Evolutionary conservation across 2,329 filamentous ascomycete species (phyloP).

Genomic region (Aureobasidium pullulans): DNA sequence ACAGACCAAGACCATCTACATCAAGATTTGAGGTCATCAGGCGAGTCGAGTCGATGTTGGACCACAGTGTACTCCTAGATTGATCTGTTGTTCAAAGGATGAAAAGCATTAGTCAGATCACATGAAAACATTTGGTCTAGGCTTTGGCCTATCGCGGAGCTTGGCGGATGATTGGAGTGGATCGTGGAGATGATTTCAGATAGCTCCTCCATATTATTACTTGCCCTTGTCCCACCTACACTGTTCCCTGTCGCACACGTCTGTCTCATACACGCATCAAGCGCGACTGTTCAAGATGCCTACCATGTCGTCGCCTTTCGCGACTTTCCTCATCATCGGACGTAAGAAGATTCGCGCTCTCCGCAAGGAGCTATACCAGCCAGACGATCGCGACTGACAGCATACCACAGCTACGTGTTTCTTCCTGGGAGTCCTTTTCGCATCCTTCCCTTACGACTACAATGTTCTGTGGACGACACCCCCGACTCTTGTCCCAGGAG

Average conservation of each 20-base stretch:
- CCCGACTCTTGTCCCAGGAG: slow-evolving; percentile 35
- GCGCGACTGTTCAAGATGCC: slow-evolving; percentile 14
- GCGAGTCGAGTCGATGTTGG: too few relatives aligned
- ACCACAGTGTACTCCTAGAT: too few relatives aligned
- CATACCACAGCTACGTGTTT: slow-evolving; percentile 62
- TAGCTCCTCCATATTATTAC: neutral
- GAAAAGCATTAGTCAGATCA: slow-evolving; percentile 14
- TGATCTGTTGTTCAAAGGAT: neutral
- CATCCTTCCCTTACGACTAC: slow-evolving; percentile 92
- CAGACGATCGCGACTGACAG: slow-evolving; percentile 2
- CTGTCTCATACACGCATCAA: neutral
- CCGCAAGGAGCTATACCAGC: neutral
- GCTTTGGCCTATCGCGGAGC: slow-evolving; percentile 7
- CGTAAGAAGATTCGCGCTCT: slow-evolving; percentile 54
- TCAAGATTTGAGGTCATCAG: slow-evolving; percentile 7
- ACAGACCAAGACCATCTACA: slow-evolving; percentile 31
- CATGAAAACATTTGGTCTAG: slow-evolving; percentile 5
- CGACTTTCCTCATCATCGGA: slow-evolving; percentile 93
- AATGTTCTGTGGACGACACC: slow-evolving; percentile 74
- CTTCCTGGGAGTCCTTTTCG: slow-evolving; percentile 97
- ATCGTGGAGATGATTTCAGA: neutral
- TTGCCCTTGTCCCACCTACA: neutral
- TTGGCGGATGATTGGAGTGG: neutral
- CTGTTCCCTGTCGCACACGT: neutral
- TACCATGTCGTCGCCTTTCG: slow-evolving; percentile 52